Conservation (phyloP, 768 basidiomycete species). For the Clavulina sp. region DNA sequence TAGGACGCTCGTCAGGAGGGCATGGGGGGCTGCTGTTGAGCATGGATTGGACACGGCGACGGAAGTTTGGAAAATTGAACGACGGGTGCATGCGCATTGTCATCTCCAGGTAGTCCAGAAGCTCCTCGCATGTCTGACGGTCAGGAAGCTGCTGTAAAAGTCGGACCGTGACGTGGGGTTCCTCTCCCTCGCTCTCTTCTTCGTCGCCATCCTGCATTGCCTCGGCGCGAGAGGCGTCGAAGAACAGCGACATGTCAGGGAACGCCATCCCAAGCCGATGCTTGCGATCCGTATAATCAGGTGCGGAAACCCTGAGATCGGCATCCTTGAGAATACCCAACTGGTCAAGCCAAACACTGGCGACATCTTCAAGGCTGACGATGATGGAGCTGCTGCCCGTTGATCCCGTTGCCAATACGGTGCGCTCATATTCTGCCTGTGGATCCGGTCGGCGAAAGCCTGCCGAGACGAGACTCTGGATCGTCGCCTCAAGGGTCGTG, state of each 20-base stretch:
- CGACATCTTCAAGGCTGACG: slow-evolving; percentile 38
- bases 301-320: slow-evolving; percentile 1
- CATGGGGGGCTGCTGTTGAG: slow-evolving; percentile 16
- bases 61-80: slow-evolving; percentile 32
- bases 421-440: slow-evolving; percentile 21
- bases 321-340: slow-evolving; percentile 22
- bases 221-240: background rate
- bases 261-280: slow-evolving; percentile 7
- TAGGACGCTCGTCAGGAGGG: slow-evolving; percentile 15
- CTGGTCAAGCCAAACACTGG: slow-evolving; percentile 42
- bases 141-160: slow-evolving; percentile 27
- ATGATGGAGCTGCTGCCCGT: slow-evolving; percentile 30
- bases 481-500: slow-evolving; percentile 40
- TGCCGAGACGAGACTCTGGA: background rate
- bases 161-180: slow-evolving; percentile 22
- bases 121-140: slow-evolving; percentile 20
- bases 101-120: slow-evolving; percentile 25
- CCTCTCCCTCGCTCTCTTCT: slow-evolving; percentile 4
- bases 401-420: slow-evolving; percentile 23
- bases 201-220: too few relatives aligned
- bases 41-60: slow-evolving; percentile 27
- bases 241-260: slow-evolving; percentile 18
- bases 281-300: background rate
- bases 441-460: background rate
- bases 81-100: slow-evolving; percentile 32